phyloP scores from a whole-genome alignment of 1,284 basidiomycete genomes.

The Naganishia sp. region DNA sequence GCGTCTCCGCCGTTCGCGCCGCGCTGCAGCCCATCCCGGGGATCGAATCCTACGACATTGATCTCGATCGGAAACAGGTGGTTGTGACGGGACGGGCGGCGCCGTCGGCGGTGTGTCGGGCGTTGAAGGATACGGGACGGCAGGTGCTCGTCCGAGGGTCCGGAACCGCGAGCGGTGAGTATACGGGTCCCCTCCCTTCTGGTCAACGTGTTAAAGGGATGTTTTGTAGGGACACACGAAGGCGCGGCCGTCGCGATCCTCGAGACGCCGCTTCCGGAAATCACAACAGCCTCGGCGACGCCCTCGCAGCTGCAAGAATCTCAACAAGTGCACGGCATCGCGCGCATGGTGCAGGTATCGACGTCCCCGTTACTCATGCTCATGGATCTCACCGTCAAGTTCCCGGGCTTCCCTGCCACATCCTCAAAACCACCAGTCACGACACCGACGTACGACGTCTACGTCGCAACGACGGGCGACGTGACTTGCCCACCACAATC shows the following conservation, averaged over 20 bases:
- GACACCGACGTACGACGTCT: conserved; percentile 44
- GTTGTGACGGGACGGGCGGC: conserved; percentile 53
- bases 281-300: conserved; percentile 38
- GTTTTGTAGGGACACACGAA: conserved; percentile 31
- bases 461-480: conserved; percentile 52
- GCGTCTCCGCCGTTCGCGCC: conserved; percentile 49
- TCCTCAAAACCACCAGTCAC: conserved; percentile 36
- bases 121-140: conserved; percentile 52
- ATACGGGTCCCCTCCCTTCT: not conserved
- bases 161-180: conserved; percentile 30
- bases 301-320: conserved; percentile 44
- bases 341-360: conserved; percentile 52
- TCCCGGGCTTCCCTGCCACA: conserved; percentile 38
- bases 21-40: conserved; percentile 44
- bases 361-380: conserved; percentile 47
- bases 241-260: conserved; percentile 54
- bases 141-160: conserved; percentile 55
- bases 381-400: conserved; percentile 53
- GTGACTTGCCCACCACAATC: conserved; percentile 50
- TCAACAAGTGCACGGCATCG: conserved; percentile 55
- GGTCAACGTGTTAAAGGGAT: not conserved
- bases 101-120: conserved; percentile 51
- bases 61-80: conserved; percentile 52
- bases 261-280: conserved; percentile 49
- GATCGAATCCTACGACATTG: conserved; percentile 53